phyloP scores from a whole-genome alignment of 441 rosid genomes.

The Adansonia gregorii region DNA sequence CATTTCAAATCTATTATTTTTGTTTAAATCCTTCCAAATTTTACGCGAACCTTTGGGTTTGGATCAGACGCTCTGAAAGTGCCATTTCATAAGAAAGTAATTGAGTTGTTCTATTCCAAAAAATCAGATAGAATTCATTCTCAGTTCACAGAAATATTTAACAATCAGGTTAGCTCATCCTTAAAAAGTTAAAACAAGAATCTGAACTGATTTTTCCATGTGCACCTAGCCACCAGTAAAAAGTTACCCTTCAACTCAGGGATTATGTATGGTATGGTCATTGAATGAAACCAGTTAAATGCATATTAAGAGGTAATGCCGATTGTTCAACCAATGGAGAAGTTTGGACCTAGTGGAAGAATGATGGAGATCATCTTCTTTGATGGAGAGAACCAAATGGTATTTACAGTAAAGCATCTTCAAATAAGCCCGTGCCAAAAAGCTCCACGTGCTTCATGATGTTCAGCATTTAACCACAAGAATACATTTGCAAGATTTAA shows the following conservation, averaged over 20 bases:
- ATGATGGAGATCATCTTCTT: not conserved
- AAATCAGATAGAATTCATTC: not conserved
- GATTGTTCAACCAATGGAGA: not conserved
- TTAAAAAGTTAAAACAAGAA: not conserved
- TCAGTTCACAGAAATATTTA: not conserved
- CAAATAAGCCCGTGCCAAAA: not conserved
- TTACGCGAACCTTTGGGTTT: too few relatives aligned
- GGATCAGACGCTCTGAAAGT: too few relatives aligned
- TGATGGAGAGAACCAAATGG: not conserved
- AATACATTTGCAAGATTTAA: not conserved
- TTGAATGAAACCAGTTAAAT: not conserved
- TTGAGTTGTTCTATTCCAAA: not conserved
- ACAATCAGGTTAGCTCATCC: not conserved
- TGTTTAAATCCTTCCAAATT: too few relatives aligned
- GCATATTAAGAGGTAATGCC: not conserved
- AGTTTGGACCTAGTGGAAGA: not conserved
- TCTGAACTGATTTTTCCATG: not conserved
- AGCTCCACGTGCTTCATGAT: not conserved
- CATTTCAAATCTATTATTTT: too few relatives aligned
- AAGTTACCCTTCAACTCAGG: not conserved
- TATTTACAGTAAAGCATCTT: not conserved
- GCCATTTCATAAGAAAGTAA: not conserved
- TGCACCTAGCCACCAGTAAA: not conserved
- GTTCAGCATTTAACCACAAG: slow-evolving; percentile 3
- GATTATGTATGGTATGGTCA: not conserved